These are phyloP conservation scores for Suillus fuscotomentosus DNA, from an alignment of 768 basidiomycete species.

Conservation along the genomic window DNA sequence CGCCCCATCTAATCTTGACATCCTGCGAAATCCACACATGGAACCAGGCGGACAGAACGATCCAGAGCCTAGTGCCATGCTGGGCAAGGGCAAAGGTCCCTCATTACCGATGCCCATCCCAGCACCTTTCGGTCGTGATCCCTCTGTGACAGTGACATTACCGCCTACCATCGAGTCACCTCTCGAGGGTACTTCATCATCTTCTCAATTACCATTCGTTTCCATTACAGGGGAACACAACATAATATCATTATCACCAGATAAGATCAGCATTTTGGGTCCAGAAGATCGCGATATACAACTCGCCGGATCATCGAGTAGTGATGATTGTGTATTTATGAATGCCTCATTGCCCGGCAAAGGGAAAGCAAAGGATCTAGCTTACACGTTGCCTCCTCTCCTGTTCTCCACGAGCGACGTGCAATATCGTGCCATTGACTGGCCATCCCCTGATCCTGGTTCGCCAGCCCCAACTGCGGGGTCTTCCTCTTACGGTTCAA, in stretches of 20 bases:
- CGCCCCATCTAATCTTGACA: background rate
- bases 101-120: conserved; percentile 54
- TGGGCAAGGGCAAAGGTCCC: conserved; percentile 55
- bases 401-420: conserved; percentile 57
- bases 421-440: conserved; percentile 38
- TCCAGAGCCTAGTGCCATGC: conserved; percentile 29
- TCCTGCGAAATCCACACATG: background rate
- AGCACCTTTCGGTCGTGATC: conserved; percentile 24
- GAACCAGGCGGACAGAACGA: conserved; percentile 8
- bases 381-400: conserved; percentile 67
- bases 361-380: conserved; percentile 51
- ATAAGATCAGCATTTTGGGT: too few relatives aligned
- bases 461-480: conserved; percentile 23
- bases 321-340: conserved; percentile 3
- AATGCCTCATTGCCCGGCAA: conserved; percentile 39
- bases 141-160: conserved; percentile 7
- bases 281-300: background rate
- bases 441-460: conserved; percentile 31
- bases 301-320: conserved; percentile 2
- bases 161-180: conserved; percentile 4
- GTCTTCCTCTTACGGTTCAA: conserved; percentile 36
- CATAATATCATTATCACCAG: background rate
- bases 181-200: conserved; percentile 18
- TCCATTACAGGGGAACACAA: background rate
- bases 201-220: background rate